Evolutionary conservation across 2,329 filamentous ascomycete genomes (phyloP).

Genomic region (Alternaria longipes): DNA sequence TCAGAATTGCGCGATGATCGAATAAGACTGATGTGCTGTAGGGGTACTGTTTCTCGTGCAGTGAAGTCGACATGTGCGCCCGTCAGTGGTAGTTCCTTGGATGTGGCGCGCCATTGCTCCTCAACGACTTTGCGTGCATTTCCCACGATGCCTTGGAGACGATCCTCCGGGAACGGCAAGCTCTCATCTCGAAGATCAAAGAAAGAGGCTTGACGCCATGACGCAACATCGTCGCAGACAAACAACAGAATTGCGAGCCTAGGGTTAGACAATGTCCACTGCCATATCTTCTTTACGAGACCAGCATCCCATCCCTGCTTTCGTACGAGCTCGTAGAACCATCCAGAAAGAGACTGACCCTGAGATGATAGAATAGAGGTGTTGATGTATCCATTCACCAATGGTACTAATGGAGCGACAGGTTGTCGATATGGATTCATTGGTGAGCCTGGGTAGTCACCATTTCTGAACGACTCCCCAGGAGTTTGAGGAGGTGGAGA

Average conservation of each 20-base stretch:
- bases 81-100: conserved; percentile 50
- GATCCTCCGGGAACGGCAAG: conserved; percentile 50
- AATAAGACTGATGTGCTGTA: conserved; percentile 45
- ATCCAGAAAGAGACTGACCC: conserved; percentile 49
- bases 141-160: conserved; percentile 50
- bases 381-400: conserved; percentile 51
- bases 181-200: conserved; percentile 51
- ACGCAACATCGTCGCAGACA: conserved; percentile 52
- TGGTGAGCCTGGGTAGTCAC: conserved; percentile 43
- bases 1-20: conserved; percentile 45
- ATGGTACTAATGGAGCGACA: conserved; percentile 34
- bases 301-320: conserved; percentile 49
- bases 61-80: conserved; percentile 51
- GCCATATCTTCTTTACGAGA: conserved; percentile 49
- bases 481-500: conserved; percentile 40
- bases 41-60: conserved; percentile 48
- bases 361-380: conserved; percentile 47
- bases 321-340: conserved; percentile 49
- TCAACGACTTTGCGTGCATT: conserved; percentile 51
- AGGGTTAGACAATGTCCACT: conserved; percentile 53
- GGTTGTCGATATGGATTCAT: conserved; percentile 49
- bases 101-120: conserved; percentile 53
- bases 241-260: conserved; percentile 50
- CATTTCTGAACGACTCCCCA: conserved; percentile 41
- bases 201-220: conserved; percentile 50